Evolutionary conservation across 2,329 filamentous ascomycete species (phyloP).

Genomic region (Sporothrix luriei): DNA sequence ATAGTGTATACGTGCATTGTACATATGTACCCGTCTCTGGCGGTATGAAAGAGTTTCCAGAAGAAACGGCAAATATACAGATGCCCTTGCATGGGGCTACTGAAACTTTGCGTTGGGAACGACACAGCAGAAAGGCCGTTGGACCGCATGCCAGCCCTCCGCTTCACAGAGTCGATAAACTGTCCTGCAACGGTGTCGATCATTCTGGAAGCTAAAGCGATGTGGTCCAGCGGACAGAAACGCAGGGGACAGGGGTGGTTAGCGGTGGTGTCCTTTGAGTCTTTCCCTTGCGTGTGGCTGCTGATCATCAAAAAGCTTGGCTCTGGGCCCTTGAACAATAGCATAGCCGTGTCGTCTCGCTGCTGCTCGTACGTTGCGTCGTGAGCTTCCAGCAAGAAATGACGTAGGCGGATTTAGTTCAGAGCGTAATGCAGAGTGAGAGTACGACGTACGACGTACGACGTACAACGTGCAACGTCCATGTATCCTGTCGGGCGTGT

Average conservation of each 20-base stretch:
- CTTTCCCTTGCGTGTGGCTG: not conserved
- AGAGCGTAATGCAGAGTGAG: not conserved
- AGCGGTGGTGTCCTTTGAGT: not conserved
- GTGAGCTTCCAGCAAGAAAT: not conserved
- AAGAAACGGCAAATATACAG: not conserved
- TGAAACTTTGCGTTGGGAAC: not conserved
- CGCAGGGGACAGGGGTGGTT: constrained; percentile 21
- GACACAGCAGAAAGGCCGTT: not conserved
- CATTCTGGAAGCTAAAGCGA: not conserved
- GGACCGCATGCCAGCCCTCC: not conserved
- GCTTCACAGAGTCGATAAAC: not conserved
- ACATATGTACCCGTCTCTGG: no score
- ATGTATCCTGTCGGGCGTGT: no score
- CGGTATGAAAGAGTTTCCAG: no score
- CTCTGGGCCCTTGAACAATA: not conserved
- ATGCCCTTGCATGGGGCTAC: not conserved
- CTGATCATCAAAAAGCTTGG: constrained; percentile 6
- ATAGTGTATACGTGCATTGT: not conserved
- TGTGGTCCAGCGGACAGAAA: not conserved
- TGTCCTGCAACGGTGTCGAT: not conserved
- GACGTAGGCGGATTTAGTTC: not conserved
- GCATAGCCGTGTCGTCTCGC: no score
- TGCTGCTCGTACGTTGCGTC: not conserved
- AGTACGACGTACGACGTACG: not conserved
- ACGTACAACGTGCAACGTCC: no score